Evolutionary conservation across 257 asterid species (phyloP), one percentile per base, ranked within the genome.

Genomic region (Petunia secreta): DNA sequence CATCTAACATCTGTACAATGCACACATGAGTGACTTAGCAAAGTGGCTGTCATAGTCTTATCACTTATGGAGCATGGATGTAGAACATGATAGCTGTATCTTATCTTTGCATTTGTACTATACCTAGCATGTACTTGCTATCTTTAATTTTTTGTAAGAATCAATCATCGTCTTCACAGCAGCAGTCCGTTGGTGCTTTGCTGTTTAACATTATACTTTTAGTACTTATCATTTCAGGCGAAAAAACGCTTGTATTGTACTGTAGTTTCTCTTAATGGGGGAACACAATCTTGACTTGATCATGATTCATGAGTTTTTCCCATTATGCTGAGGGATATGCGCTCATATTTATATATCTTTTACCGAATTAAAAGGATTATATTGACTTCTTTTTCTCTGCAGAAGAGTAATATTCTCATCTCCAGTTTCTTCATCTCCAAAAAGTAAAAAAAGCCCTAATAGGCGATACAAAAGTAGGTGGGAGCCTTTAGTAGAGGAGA

Each of bases 391-490:
- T 48, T 38, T 83, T 4, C 85, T 83, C 69, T 86, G 80, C 91
- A 96, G 99, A 38, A 82, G 84, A 82, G 34, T 46, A 11, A 84
- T 79, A 38, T 87, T 89, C 87, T 87, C 89, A 15, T 43, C 85
- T 48, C 90, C 87, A 44, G 73, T 81, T 58, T 82, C 90, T 77
- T 87, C 87, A 44, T 63, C 83, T 68, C 87, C 87, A 75, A 92
- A 90, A 89, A 89, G 82, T 83, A 91, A 80, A 82, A 92, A 81
- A 86, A 90, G 98, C 88, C 98, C 98, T 75, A 86, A 85, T 82
- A 92, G 94, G 86, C 93, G 98, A 81, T 84, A 86, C 83, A 96
- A 96, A 92, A 96, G 99, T 83, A 87, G 99, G 90, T 96, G 99
- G 99, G 99, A 91, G 85, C 99, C 99, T 69, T 52, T 92, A 75